Evolutionary conservation across 148 eudicot species (phyloP), one percentile per base, ranked within the genome.

Genomic region (Rhododendron simsii): DNA sequence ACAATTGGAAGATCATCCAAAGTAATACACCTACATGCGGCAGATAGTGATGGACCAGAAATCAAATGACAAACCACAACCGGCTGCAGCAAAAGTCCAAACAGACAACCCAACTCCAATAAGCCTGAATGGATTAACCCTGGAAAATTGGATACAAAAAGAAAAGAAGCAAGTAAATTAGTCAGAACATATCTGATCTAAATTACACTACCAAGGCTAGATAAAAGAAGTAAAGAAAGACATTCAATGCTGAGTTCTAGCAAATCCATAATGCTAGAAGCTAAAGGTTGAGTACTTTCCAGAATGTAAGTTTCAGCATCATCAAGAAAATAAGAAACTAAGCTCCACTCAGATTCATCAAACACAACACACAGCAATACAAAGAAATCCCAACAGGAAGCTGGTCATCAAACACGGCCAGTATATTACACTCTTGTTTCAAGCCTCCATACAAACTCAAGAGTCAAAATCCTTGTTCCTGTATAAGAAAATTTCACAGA

Each of bases 51-150:
- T 95, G 89, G 95, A 94, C 98, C 99, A 95, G 81, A 93, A 97
- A 90, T 90, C 86, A 88, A 92, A 83, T 33, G 99, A 94, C 85
- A 90, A 86, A 48, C 96, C 99, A 91, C 98, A 95, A 81, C 98
- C 98, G 86, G 92, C 90, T 76, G 91, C 85, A 87, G 99, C 98
- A 80, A 92, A n/a, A 63, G 99, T 94, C 99, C 99, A 97, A 55
- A 97, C 98, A 44, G 95, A 87, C 90, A 97, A 90, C 23, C 98
- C 99, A 85, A 93, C 95, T 87, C 98, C 99, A 85, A 97, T 97
- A 48, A 97, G 95, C 88, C 98, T 92, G 92, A 97, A 97, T 48
- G 99, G 98, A 90, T 97, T 97, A 83, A 94, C 92, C 45, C 99
- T 97, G 96, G 88, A 88, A 85, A 87, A 67, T 71, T 83, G 73